Percentiles rank a stretch among this genome's conserved stretches.
Evolutionary conservation across 768 basidiomycete genomes (phyloP).

Genomic region (Pholiota conissans): DNA sequence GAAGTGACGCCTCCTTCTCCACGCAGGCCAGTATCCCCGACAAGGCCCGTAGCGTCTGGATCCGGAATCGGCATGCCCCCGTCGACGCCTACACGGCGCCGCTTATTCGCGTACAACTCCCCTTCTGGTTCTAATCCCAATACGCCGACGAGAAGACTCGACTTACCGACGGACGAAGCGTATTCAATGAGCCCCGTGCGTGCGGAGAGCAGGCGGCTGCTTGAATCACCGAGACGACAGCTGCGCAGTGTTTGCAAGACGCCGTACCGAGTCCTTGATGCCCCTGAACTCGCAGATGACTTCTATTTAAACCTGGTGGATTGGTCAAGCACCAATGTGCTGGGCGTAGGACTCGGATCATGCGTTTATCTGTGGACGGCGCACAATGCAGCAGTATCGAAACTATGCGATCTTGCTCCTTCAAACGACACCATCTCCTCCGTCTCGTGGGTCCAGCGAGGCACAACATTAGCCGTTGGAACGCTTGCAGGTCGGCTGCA

Average conservation of each 20-base stretch:
- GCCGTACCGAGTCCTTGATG: conserved; percentile 95
- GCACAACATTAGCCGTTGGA: conserved; percentile 89
- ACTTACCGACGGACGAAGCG: conserved; percentile 83
- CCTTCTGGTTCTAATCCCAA: conserved; percentile 59
- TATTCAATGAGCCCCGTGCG: conserved; percentile 92
- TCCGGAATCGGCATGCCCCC: conserved; percentile 36
- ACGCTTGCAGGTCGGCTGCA: conserved; percentile 87
- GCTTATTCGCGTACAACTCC: conserved; percentile 69
- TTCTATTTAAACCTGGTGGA: conserved; percentile 98
- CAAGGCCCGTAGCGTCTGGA: conserved; percentile 43
- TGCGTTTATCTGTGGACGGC: conserved; percentile 99
- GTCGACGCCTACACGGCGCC: conserved; percentile 53
- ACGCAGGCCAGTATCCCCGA: conserved; percentile 60
- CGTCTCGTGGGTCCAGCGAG: conserved; percentile 92
- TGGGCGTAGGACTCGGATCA: conserved; percentile 88
- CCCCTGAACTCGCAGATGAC: conserved; percentile 96
- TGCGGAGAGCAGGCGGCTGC: conserved; percentile 74
- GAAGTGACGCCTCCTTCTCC: conserved; percentile 78
- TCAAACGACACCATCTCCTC: conserved; percentile 79
- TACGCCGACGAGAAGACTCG: conserved; percentile 62
- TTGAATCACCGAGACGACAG: conserved; percentile 81
- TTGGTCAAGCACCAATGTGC: conserved; percentile 94
- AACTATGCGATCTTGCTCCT: conserved; percentile 80
- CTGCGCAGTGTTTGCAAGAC: conserved; percentile 89
- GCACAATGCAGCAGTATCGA: conserved; percentile 87